Conservation (phyloP, 2,329 filamentous ascomycete genomes). For the Delphinella strobiligena region DNA sequence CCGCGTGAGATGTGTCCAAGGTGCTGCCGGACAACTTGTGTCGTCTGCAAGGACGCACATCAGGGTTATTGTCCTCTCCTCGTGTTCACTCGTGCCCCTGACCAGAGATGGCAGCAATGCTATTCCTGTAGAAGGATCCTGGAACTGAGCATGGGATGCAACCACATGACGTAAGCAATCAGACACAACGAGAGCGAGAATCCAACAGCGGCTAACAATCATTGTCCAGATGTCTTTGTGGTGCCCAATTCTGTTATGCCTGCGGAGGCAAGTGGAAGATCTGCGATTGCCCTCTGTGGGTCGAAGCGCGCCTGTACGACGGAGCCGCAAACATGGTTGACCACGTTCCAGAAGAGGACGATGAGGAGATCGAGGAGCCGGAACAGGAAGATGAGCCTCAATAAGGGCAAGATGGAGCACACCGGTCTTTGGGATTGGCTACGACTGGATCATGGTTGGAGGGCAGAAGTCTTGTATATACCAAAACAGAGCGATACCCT, state of each 20-base stretch:
- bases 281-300: not conserved
- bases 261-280: conserved; percentile 16
- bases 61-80: conserved; percentile 38
- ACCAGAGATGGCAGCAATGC: conserved; percentile 42
- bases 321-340: conserved; percentile 18
- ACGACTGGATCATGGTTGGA: no score
- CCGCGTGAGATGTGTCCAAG: conserved; percentile 29
- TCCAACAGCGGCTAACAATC: no score
- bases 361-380: no score
- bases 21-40: conserved; percentile 38
- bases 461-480: no score
- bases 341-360: no score
- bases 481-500: no score
- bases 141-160: conserved; percentile 39
- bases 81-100: no score
- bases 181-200: no score
- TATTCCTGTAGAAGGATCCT: conserved; percentile 34
- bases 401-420: no score
- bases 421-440: no score
- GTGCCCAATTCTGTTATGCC: conserved; percentile 19
- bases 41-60: conserved; percentile 39
- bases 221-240: conserved; percentile 15
- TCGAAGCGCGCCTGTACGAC: conserved; percentile 6
- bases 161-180: conserved; percentile 43
- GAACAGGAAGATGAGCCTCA: no score